These are phyloP conservation scores for Penicillium herquei DNA, from an alignment of 495 filamentous ascomycete species.

Conservation along the genomic window DNA sequence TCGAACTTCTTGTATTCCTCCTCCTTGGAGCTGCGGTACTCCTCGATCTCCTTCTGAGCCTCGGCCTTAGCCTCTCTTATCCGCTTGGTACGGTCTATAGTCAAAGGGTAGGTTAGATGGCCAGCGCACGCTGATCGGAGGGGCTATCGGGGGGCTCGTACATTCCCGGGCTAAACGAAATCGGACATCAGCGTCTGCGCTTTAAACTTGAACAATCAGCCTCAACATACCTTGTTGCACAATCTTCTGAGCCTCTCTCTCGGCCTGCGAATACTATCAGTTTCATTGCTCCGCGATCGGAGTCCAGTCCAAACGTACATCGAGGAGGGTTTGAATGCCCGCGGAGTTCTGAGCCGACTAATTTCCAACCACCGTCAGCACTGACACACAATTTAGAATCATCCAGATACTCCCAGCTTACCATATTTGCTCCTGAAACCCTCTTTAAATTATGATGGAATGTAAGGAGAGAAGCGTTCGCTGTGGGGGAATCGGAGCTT, in stretches of 20 bases:
- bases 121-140: slow-evolving; percentile 9
- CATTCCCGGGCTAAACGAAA: slow-evolving; percentile 66
- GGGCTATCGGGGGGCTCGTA: slow-evolving; percentile 33
- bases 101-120: slow-evolving; percentile 26
- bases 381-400: background rate
- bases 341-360: slow-evolving; percentile 98
- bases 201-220: background rate
- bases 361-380: slow-evolving; percentile 27
- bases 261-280: slow-evolving; percentile 63
- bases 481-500: slow-evolving; percentile 31
- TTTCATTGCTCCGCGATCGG: background rate
- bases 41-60: slow-evolving; percentile 97
- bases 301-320: slow-evolving; percentile 61
- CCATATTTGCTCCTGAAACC: slow-evolving; percentile 34
- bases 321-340: slow-evolving; percentile 97
- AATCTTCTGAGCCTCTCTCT: slow-evolving; percentile 98
- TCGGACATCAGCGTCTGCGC: background rate
- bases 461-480: slow-evolving; percentile 7
- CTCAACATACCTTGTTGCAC: slow-evolving; percentile 76
- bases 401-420: slow-evolving; percentile 17
- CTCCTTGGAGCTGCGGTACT: slow-evolving; percentile 87
- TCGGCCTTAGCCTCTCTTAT: slow-evolving; percentile 94
- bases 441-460: slow-evolving; percentile 12
- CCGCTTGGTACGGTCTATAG: slow-evolving; percentile 89
- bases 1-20: slow-evolving; percentile 95